These are phyloP conservation scores for Orbilia javanica DNA, from an alignment of 2,329 filamentous ascomycete species.

Conservation along the genomic window DNA sequence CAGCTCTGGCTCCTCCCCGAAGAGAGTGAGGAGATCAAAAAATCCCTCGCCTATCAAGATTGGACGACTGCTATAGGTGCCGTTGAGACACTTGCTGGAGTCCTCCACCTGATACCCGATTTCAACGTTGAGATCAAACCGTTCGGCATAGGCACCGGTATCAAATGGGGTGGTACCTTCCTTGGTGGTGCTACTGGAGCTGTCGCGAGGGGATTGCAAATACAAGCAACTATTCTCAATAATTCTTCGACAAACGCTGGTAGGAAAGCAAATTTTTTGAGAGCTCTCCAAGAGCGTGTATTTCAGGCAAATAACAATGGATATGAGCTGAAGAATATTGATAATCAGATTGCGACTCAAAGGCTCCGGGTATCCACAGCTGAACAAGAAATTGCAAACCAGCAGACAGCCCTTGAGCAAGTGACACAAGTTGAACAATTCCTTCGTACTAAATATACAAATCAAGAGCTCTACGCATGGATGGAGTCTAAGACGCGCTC, in stretches of 20 bases:
- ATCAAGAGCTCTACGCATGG: conserved; percentile 39
- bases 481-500: background rate
- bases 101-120: background rate
- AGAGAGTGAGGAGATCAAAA: conserved; percentile 61
- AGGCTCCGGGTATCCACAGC: background rate
- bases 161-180: background rate
- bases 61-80: background rate
- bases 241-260: background rate
- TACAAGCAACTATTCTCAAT: background rate
- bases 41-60: background rate
- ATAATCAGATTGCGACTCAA: conserved; percentile 15
- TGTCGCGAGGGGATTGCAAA: background rate
- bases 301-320: conserved; percentile 62
- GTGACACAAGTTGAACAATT: background rate
- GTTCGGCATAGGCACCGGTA: conserved; percentile 1
- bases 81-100: background rate
- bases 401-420: background rate
- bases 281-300: conserved; percentile 62
- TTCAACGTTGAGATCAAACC: background rate
- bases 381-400: conserved; percentile 8
- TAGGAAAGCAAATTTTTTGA: background rate
- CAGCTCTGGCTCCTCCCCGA: background rate
- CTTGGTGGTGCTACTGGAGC: background rate
- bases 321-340: conserved; percentile 20
- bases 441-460: conserved; percentile 34